phyloP scores from a whole-genome alignment of 225 moss, liverwort and hornwort genomes.

The Pleurozium schreberi region DNA sequence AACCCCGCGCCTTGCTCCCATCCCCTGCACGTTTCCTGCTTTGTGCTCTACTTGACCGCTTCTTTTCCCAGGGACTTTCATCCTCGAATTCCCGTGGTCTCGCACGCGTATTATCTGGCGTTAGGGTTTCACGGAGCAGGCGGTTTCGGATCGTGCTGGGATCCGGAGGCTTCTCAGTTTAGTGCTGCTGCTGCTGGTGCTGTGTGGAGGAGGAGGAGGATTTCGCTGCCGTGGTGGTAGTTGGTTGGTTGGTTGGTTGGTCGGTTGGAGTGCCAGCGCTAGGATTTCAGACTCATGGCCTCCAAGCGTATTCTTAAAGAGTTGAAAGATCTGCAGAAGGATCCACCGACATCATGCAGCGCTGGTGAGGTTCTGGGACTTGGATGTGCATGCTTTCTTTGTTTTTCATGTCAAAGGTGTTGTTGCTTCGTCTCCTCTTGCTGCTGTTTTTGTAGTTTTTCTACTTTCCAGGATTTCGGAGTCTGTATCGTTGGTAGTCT shows the following conservation, averaged over 20 bases:
- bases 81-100: background rate
- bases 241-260: background rate
- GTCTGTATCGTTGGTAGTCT: background rate
- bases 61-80: background rate
- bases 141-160: background rate
- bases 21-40: background rate
- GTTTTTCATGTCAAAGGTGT: background rate
- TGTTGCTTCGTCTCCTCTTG: background rate
- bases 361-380: constrained; percentile 25
- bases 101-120: background rate
- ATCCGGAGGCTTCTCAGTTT: background rate
- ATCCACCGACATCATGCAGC: constrained; percentile 99
- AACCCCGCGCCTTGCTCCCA: background rate
- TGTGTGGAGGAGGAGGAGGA: background rate
- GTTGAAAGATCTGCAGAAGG: constrained; percentile 98
- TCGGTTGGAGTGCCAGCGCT: background rate
- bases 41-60: background rate
- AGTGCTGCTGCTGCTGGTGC: background rate
- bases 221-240: background rate
- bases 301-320: constrained; percentile 98
- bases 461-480: background rate
- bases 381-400: background rate
- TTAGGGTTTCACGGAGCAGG: constrained; percentile 5
- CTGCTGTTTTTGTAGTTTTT: background rate
- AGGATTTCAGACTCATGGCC: constrained; percentile 47